These are phyloP conservation scores for Aspergillus nomiae DNA, from an alignment of 2,329 filamentous ascomycete species.

Conservation along the genomic window DNA sequence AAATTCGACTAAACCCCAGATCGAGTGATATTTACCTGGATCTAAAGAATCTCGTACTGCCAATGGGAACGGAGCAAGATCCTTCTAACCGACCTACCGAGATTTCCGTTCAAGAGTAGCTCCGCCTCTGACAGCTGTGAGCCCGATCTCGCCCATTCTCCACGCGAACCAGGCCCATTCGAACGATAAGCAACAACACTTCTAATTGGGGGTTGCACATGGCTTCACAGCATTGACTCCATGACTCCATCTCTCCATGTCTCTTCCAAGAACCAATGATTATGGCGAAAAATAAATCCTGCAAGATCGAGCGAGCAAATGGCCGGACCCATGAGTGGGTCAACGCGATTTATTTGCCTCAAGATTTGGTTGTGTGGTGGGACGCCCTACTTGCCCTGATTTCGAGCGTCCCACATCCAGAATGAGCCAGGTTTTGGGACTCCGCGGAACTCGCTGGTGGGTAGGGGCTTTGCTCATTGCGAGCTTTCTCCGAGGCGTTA, in stretches of 20 bases:
- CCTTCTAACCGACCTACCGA: neutral
- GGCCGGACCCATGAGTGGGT: neutral
- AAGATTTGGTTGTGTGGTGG: neutral
- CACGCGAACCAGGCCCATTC: neutral
- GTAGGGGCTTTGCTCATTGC: neutral
- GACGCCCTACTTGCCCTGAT: neutral
- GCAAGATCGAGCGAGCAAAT: neutral
- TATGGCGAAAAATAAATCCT: neutral
- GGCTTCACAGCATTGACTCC: neutral
- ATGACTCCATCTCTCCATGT: neutral
- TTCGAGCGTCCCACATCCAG: neutral
- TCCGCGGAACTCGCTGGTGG: constrained; percentile 1
- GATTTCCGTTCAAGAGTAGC: neutral
- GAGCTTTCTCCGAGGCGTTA: constrained; percentile 2
- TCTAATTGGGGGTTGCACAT: neutral
- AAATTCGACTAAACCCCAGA: neutral
- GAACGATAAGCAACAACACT: neutral
- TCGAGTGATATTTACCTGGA: neutral
- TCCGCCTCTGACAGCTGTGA: neutral
- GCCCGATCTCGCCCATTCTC: neutral
- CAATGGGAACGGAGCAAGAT: neutral
- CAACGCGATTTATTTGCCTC: neutral
- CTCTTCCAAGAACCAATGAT: neutral
- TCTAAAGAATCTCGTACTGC: neutral
- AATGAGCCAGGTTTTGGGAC: neutral